A percentile compares a stretch with the other conserved stretches of the same genome.
phyloP scores from a whole-genome alignment of 805 yeast genomes.

The Yamadazyma tumulicola region DNA sequence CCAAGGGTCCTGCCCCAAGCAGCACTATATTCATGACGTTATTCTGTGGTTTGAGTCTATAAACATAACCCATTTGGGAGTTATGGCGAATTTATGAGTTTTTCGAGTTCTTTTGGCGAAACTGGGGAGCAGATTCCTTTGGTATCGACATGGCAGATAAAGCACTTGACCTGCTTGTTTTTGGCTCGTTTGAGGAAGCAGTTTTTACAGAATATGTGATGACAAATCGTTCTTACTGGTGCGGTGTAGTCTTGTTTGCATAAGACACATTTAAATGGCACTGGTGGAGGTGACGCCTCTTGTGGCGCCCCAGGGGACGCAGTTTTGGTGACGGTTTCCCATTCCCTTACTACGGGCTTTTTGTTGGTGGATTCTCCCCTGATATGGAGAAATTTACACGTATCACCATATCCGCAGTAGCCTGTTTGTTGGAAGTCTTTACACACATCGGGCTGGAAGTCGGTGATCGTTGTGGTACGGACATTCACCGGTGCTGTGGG shows the following conservation, averaged over 20 bases:
- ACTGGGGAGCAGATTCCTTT: constrained; percentile 53
- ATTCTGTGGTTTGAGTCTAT: too few relatives aligned
- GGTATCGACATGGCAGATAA: constrained; percentile 58
- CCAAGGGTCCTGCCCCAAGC: too few relatives aligned
- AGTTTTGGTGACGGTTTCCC: constrained; percentile 49
- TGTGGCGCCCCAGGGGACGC: constrained; percentile 8
- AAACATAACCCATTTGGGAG: too few relatives aligned
- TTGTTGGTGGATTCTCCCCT: constrained; percentile 80
- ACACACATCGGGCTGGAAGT: constrained; percentile 91
- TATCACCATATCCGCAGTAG: constrained; percentile 95
- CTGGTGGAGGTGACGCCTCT: too few relatives aligned
- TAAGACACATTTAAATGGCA: constrained; percentile 61
- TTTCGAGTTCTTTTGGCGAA: constrained; percentile 1
- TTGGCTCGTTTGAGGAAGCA: constrained; percentile 54
- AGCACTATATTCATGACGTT: too few relatives aligned
- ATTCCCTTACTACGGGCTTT: constrained; percentile 62
- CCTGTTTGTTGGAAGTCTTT: constrained; percentile 91
- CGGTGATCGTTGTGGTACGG: constrained; percentile 65
- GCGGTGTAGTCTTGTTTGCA: constrained; percentile 52
- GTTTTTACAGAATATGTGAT: constrained; percentile 59
- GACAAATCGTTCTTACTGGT: constrained; percentile 60
- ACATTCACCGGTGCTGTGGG: constrained; percentile 40
- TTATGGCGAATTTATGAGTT: too few relatives aligned
- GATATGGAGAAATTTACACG: constrained; percentile 89
- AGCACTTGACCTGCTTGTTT: constrained; percentile 41